Conservation (phyloP, 2,329 filamentous ascomycete genomes). For the Trichoderma pleuroti region DNA sequence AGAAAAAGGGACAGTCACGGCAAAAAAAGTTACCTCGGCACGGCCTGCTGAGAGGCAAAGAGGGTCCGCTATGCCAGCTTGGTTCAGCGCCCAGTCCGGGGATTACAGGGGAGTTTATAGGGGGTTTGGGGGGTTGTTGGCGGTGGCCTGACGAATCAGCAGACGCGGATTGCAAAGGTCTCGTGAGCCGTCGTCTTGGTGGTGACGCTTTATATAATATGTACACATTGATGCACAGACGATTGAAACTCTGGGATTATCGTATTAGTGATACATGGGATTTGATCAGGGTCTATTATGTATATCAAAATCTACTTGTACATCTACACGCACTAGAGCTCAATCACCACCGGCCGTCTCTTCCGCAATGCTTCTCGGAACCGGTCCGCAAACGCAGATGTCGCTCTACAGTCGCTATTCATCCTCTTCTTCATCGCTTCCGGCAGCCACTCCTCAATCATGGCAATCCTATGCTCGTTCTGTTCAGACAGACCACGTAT, state of each 20-base stretch:
- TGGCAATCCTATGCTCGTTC: slow-evolving; percentile 60
- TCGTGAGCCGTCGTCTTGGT: not conserved
- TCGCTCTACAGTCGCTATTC: slow-evolving; percentile 53
- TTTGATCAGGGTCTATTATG: not conserved
- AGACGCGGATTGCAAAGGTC: slow-evolving; percentile 14
- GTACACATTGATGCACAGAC: not conserved
- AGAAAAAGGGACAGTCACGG: not conserved
- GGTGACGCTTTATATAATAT: not conserved
- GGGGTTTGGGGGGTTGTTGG: too few species aligned
- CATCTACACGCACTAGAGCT: not conserved
- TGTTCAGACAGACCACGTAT: slow-evolving; percentile 25
- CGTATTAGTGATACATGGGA: not conserved
- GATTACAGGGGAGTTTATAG: not conserved
- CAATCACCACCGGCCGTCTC: slow-evolving; percentile 23
- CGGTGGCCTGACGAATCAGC: not conserved
- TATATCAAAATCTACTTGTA: not conserved
- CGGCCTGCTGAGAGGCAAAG: not conserved
- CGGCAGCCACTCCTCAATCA: slow-evolving; percentile 62
- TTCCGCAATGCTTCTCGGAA: slow-evolving; percentile 48
- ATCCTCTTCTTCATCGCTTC: slow-evolving; percentile 52
- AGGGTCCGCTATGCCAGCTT: slow-evolving; percentile 2
- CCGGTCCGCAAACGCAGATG: slow-evolving; percentile 49
- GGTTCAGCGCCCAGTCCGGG: not conserved
- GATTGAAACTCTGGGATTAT: not conserved
- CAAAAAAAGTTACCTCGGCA: slow-evolving; percentile 24